phyloP scores from a whole-genome alignment of 306 rosid species.

The Trifolium dubium region DNA sequence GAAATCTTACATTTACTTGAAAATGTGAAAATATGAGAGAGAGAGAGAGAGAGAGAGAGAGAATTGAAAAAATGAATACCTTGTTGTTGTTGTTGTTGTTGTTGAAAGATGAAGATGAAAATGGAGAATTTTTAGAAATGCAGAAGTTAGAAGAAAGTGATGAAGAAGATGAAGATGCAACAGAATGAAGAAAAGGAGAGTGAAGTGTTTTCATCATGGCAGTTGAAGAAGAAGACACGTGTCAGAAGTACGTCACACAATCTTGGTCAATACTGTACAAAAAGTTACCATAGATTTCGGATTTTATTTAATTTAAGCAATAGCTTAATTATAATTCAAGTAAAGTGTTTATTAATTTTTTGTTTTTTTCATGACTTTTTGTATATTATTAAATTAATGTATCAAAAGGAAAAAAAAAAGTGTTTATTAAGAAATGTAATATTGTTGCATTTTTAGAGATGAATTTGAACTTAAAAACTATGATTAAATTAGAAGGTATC shows the following conservation, averaged over 20 bases:
- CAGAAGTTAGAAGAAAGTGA: slow-evolving; percentile 39
- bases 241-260: slow-evolving; percentile 35
- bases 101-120: background rate
- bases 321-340: slow-evolving; percentile 4
- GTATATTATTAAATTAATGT: no score
- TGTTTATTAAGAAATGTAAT: no score
- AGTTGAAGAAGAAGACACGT: slow-evolving; percentile 44
- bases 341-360: background rate
- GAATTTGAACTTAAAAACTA: no score
- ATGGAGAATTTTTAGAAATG: slow-evolving; percentile 41
- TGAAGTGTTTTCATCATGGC: slow-evolving; percentile 32
- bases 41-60: slow-evolving; percentile 20
- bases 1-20: background rate
- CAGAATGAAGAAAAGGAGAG: slow-evolving; percentile 18
- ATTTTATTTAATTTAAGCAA: background rate
- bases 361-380: no score
- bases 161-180: slow-evolving; percentile 26
- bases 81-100: background rate
- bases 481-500: no score
- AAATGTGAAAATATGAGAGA: background rate
- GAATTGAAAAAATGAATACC: slow-evolving; percentile 31
- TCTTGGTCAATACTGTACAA: slow-evolving; percentile 40
- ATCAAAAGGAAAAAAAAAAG: no score
- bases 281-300: slow-evolving; percentile 36
- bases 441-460: no score